These are phyloP conservation scores for Murraya koenigii DNA, from an alignment of 345 rosid species.

Conservation along the genomic window DNA sequence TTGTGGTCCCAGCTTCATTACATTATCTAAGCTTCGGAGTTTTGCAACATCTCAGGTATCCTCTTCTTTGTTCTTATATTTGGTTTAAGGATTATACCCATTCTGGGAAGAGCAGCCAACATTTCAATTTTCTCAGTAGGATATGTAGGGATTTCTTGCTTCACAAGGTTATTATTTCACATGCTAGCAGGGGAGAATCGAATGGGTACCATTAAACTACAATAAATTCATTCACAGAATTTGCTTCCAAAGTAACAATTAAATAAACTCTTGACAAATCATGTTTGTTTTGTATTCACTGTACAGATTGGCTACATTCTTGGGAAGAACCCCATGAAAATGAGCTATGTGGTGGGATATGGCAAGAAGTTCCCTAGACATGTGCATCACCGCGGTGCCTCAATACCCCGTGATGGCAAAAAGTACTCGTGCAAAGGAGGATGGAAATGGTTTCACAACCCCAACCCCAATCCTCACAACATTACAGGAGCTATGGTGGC, in stretches of 20 bases:
- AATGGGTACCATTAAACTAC: too few species aligned
- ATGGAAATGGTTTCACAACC: slow-evolving; percentile 57
- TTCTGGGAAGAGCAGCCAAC: too few species aligned
- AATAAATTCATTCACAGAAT: too few species aligned
- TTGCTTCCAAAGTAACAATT: too few species aligned
- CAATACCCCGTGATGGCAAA: slow-evolving; percentile 53
- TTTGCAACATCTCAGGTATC: slow-evolving; percentile 56
- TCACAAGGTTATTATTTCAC: too few species aligned
- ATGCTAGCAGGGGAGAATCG: too few species aligned
- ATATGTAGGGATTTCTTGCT: too few species aligned
- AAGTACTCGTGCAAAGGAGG: slow-evolving; percentile 75
- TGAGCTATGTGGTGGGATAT: slow-evolving; percentile 83
- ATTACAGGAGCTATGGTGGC: slow-evolving; percentile 89
- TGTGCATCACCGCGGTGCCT: slow-evolving; percentile 81
- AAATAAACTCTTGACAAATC: too few species aligned
- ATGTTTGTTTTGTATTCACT: too few species aligned
- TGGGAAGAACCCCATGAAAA: slow-evolving; percentile 75
- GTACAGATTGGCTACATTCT: slow-evolving; percentile 70
- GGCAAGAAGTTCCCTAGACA: slow-evolving; percentile 69
- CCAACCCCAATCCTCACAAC: slow-evolving; percentile 60
- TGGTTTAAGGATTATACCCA: too few species aligned
- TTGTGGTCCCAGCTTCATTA: slow-evolving; percentile 53
- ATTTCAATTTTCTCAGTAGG: too few species aligned
- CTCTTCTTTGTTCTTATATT: too few species aligned
- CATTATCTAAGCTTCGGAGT: slow-evolving; percentile 31